Evolutionary conservation across 176 grass and related monocot genomes (phyloP).

Genomic region (Eremochloa ophiuroides): DNA sequence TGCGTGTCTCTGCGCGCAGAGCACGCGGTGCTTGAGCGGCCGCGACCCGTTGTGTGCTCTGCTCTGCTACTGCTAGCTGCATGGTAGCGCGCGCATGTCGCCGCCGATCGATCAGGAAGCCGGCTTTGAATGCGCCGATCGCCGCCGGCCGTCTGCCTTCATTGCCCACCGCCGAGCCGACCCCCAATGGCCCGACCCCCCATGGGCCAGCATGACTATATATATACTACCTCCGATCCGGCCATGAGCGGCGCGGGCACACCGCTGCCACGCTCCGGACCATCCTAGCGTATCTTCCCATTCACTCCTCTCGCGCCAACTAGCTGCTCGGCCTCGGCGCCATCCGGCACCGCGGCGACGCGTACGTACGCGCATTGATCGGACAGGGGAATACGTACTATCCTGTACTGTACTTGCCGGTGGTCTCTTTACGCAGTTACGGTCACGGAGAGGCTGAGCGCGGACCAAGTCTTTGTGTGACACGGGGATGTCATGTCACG

Average conservation of each 20-base stretch:
- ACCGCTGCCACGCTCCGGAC: conserved; percentile 7
- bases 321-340: neutral
- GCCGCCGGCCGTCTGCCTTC: neutral
- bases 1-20: no score
- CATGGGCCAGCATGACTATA: no score
- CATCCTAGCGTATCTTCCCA: neutral
- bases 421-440: neutral
- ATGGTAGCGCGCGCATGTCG: neutral
- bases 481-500: neutral
- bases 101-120: neutral
- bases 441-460: neutral
- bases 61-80: neutral
- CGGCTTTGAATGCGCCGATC: neutral
- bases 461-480: neutral
- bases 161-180: conserved; percentile 2
- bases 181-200: no score
- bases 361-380: neutral
- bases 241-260: neutral
- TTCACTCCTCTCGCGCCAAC: neutral
- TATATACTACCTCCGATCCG: no score
- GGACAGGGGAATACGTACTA: neutral
- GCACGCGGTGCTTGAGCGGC: no score
- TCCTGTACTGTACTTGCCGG: neutral
- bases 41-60: neutral
- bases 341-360: neutral